Evolutionary conservation across 306 rosid species (phyloP), one percentile per base, ranked within the genome.

Genomic region (Pyrus betulifolia): DNA sequence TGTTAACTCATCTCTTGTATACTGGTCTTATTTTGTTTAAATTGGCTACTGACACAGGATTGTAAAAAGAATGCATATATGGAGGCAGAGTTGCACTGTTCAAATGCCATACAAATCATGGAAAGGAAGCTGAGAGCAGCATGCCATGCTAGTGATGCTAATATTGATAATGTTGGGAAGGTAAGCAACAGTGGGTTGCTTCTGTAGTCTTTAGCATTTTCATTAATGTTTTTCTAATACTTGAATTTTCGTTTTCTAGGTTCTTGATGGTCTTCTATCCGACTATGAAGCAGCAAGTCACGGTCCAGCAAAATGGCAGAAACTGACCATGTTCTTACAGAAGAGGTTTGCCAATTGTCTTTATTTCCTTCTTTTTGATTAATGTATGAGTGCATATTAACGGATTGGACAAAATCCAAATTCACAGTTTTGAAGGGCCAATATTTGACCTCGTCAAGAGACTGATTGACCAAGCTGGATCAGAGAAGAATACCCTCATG

Each of bases 241-340:
- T 22, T 66, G 49, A 78, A 49, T 72, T 30, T 76, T 57, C 77
- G 35, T 77, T 71, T 57, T 85, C 67, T 84, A 96, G 99, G 96
- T 89, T 90, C 90, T 96, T 76, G 99, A 90, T 83, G 90, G 87
- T 76, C 98, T 96, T 76, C 45, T 96, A 46, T 84, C 90, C 3
- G 99, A 92, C 65, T 96, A 89, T 78, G 97, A 92, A 74, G 79
- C 83, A 79, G 84, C 89, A 78, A 75, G 86, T 81, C 94, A 87
- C 42, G 97, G 94, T 82, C 99, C 97, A 23, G 93, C 87, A 80
- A 96, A 96, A 80, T 96, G 98, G 98, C 93, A 89, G 79, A 91
- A 87, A 76, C 74, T 92, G 82, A 87, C 91, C 27, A 79, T 80
- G 74, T 96, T 96, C 79, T 85, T 96, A 25, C 93, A 87, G 27